phyloP scores from a whole-genome alignment of 371 early-diverging fungal species.

The Apophysomyces trapeziformis region DNA sequence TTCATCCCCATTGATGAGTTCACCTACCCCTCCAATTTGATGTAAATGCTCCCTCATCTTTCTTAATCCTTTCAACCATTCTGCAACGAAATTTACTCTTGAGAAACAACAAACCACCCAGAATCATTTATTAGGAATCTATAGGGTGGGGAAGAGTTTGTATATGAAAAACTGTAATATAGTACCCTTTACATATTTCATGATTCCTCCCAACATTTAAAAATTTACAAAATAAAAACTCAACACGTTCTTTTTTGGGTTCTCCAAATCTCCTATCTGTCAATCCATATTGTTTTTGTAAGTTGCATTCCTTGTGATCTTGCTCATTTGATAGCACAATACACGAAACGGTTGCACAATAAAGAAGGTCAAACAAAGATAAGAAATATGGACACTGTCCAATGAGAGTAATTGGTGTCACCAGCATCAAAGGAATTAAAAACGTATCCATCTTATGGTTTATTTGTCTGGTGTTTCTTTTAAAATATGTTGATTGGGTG shows the following conservation, averaged over 20 bases:
- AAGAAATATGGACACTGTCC: too few relatives aligned
- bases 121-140: slow-evolving; percentile 2
- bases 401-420: too few relatives aligned
- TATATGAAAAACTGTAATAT: slow-evolving; percentile 1
- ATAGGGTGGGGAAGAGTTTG: slow-evolving; percentile 12
- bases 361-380: too few relatives aligned
- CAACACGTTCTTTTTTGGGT: background rate
- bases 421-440: too few relatives aligned
- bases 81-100: background rate
- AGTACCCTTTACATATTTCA: slow-evolving; percentile 4
- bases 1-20: slow-evolving; percentile 84
- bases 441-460: too few relatives aligned
- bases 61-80: background rate
- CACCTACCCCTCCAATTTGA: slow-evolving; percentile 87
- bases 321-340: too few relatives aligned
- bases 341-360: too few relatives aligned
- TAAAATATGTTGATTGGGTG: slow-evolving; percentile 71
- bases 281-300: too few relatives aligned
- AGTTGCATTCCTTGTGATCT: too few relatives aligned
- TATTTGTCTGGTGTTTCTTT: background rate
- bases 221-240: background rate
- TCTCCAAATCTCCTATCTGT: background rate
- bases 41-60: slow-evolving; percentile 25
- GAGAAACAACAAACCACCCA: slow-evolving; percentile 11
- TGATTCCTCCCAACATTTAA: slow-evolving; percentile 7